Percentiles rank a stretch among this genome's conserved stretches.
Evolutionary conservation across 495 filamentous ascomycete genomes (phyloP).

Genomic region (Xylaria grammica): DNA sequence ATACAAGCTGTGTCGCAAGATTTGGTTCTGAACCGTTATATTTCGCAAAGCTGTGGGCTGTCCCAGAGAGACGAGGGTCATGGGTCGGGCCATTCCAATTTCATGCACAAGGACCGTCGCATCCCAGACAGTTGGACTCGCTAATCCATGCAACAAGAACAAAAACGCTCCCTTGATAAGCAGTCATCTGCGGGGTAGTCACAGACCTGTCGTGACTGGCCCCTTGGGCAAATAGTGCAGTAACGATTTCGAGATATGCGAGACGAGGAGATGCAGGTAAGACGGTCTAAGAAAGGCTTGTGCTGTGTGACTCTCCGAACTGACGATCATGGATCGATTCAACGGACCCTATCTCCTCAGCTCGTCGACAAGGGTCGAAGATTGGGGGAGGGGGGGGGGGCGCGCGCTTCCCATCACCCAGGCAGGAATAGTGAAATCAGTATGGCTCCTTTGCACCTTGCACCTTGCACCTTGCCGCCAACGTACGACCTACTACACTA

Average conservation of each 20-base stretch:
- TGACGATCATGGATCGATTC: slow-evolving; percentile 18
- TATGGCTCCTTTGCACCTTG: background rate
- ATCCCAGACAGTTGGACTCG: slow-evolving; percentile 20
- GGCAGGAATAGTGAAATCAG: slow-evolving; percentile 1
- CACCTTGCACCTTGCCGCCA: too few relatives aligned
- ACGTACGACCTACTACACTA: background rate
- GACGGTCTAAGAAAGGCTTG: slow-evolving; percentile 17
- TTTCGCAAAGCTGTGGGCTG: slow-evolving; percentile 6
- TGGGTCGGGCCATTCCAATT: slow-evolving; percentile 12
- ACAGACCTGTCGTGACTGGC: slow-evolving; percentile 5
- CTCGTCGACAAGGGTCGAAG: background rate
- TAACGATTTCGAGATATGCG: slow-evolving; percentile 21
- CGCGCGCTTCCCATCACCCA: slow-evolving; percentile 9
- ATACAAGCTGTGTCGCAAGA: background rate
- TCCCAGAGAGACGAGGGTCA: slow-evolving; percentile 3
- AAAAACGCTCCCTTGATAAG: slow-evolving; percentile 11
- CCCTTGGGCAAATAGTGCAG: background rate
- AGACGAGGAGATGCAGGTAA: slow-evolving; percentile 17
- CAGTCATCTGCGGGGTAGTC: slow-evolving; percentile 23
- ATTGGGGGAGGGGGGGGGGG: background rate
- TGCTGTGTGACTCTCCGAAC: background rate
- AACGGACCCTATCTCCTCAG: slow-evolving; percentile 7
- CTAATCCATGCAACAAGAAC: background rate
- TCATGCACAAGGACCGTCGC: slow-evolving; percentile 11
- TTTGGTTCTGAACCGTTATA: background rate